Base-by-base conservation (phyloP, 331 rosid species). In the Quercus lobata region DNA sequence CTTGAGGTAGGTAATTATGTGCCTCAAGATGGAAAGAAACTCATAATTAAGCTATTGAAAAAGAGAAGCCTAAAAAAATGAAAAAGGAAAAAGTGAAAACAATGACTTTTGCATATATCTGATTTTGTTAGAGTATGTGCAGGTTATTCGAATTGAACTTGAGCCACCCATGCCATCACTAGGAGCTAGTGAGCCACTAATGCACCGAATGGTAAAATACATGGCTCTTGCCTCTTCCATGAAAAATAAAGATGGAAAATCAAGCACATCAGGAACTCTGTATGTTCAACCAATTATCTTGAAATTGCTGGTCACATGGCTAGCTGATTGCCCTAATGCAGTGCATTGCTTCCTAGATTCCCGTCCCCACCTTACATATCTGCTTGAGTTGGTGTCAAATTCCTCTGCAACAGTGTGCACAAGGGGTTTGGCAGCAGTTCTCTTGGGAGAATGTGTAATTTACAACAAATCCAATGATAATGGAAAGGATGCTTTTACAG, bases 381-480 rank as follows among this genome's bases (percentile, higher is more conserved):
- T 95, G 83, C 90, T 95, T 55, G 99, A 95, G 90, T 80, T 91
- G 85, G 87, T 91, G 71, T 87, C 91, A 46, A 89, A 89, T 89
- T 87, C 85, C 46, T 87, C 97, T 19, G 91, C 85, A 56, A 89
- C 97, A 55, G 98, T 86, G 77, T 89, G 86, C 70, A 69, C 83
- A 76, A 86, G 90, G 88, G 99, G 97, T 71, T 88, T 95, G 56
- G 90, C 96, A 1, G 98, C 96, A 46, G 88, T 90, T 82, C 77
- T 95, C 82, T 85, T 95, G 83, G 99, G 99, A 76, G 99, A 92
- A 82, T 95, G 99, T 82, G 93, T 93, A 46, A 89, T 93, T 84
- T 95, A 85, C 85, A 95, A 93, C 80, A 91, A 89, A 78, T 90
- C 93, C 78, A 63, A 73, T 41, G 97, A 91, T 61, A 84, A 76